Base-by-base conservation (phyloP, 73 alveolate species). In the Uronychia binucleata region DNA sequence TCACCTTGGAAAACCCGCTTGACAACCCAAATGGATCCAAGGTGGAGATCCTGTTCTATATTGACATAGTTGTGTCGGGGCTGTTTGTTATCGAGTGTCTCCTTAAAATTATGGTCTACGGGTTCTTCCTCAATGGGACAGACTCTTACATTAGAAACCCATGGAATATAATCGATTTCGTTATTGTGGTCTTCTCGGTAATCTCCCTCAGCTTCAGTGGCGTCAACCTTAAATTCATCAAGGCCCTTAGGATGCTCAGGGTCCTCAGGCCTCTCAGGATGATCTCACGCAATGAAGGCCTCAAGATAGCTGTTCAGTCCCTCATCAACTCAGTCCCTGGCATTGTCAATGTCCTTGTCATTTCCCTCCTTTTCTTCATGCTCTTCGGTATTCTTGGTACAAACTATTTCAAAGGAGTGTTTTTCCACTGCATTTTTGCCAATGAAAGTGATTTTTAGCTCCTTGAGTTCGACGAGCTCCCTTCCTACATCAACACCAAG, bases 131-230 rank as follows among this genome's bases (percentile, higher is more conserved):
- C 57, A 95, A 93, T 89, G 98, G 90, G 27, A 59, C 88, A 79
- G 93, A 93, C 13, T 75, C 97, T 29, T 97, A 97, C 83, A 78
- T 97, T 57, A 85, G 96, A 86, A 97, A 94, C 86, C 85, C 93
- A 77, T 97, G 99, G 98, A 94, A 95, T 88, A 77, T 80, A 59
- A 79, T 97, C 46, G 99, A 97, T 93, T 96, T 97, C 90, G 87
- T 94, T 26, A 92, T 97, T 76, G 99, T 97, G 5, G 33, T 96
- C 33, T 83, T 94, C 77, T 96, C 98, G 29, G 80, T 97, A 28
- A 85, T 29, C 90, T 28, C 79, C 81, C 26, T 77, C 83, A n/a
- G 19, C 90, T 19, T 60, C 86, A 33, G 86, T 85, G 25, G 90
- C 94, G 79, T 81, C 80, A 75, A 92, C 86, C 32, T 81, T 79